Evolutionary conservation across 164 flowering plant species (phyloP).

Genomic region (Stephania yunnanensis): DNA sequence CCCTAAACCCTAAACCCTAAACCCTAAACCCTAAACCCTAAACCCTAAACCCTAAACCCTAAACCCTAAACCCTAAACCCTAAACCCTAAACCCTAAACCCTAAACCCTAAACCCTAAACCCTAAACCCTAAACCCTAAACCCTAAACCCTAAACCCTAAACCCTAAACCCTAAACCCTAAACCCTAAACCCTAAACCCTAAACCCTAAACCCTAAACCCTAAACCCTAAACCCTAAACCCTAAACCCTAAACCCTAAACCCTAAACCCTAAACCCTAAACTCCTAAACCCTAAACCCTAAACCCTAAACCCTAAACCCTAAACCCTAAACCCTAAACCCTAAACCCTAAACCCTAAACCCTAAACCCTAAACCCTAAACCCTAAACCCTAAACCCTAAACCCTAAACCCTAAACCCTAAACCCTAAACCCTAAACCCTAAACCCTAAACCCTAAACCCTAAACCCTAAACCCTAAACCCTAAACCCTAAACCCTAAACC

Average conservation of each 20-base stretch:
- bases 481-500: neutral
- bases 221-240: slow-evolving; percentile 1
- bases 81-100: neutral
- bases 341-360: slow-evolving; percentile 1
- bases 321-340: slow-evolving; percentile 2
- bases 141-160: neutral
- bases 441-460: neutral
- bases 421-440: neutral
- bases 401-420: slow-evolving; percentile 2
- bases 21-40: slow-evolving; percentile 2
- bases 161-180: slow-evolving; percentile 2
- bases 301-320: slow-evolving; percentile 2
- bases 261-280: slow-evolving; percentile 1
- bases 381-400: neutral
- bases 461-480: neutral
- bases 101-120: neutral
- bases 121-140: slow-evolving; percentile 1
- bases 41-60: slow-evolving; percentile 2
- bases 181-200: slow-evolving; percentile 2
- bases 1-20: slow-evolving; percentile 2
- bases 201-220: slow-evolving; percentile 1
- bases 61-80: slow-evolving; percentile 2
- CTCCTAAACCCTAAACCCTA: slow-evolving; percentile 2
- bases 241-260: slow-evolving; percentile 1
- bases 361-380: neutral